Conservation (phyloP, 2,329 filamentous ascomycete genomes). For the Neophaeococcomyces aloes region DNA sequence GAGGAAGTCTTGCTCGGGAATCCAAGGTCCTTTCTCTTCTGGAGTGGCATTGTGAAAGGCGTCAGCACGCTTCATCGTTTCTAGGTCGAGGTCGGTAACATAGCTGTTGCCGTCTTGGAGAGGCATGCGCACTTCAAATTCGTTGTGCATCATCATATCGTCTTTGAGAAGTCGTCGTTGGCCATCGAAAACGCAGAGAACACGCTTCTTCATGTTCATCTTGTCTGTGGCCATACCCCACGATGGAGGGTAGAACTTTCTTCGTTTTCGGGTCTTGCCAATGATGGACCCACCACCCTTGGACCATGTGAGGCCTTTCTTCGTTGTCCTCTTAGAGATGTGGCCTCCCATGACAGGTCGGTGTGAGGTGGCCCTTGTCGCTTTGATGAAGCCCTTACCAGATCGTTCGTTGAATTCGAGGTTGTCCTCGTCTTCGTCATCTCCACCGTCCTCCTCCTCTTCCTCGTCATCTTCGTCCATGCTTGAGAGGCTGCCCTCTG, state of each 20-base stretch:
- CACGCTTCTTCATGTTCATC: conserved; percentile 98
- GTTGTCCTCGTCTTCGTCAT: conserved; percentile 52
- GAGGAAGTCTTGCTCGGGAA: conserved; percentile 29
- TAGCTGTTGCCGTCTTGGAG: conserved; percentile 67
- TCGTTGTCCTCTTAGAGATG: conserved; percentile 36
- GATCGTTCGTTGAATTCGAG: conserved; percentile 36
- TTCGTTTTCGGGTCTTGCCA: conserved; percentile 68
- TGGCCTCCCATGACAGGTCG: conserved; percentile 41
- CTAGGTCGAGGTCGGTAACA: conserved; percentile 84
- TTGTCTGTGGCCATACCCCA: conserved; percentile 89
- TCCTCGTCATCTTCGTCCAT: conserved; percentile 37
- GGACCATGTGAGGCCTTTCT: conserved; percentile 64
- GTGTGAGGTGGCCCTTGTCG: conserved; percentile 43
- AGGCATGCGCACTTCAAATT: conserved; percentile 83
- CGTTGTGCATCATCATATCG: conserved; percentile 95
- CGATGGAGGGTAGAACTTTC: conserved; percentile 82
- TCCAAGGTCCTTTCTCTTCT: conserved; percentile 79
- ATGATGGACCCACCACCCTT: conserved; percentile 57
- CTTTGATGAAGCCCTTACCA: conserved; percentile 38
- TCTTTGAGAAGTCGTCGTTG: conserved; percentile 84
- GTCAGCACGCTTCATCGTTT: conserved; percentile 79
- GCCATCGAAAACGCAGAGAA: conserved; percentile 86
- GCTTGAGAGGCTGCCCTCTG: conserved; percentile 33
- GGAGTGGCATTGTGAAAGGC: conserved; percentile 69
- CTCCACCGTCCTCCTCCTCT: conserved; percentile 44